phyloP scores from a whole-genome alignment of 2,329 filamentous ascomycete species.

The Lecanicillium sp. region DNA sequence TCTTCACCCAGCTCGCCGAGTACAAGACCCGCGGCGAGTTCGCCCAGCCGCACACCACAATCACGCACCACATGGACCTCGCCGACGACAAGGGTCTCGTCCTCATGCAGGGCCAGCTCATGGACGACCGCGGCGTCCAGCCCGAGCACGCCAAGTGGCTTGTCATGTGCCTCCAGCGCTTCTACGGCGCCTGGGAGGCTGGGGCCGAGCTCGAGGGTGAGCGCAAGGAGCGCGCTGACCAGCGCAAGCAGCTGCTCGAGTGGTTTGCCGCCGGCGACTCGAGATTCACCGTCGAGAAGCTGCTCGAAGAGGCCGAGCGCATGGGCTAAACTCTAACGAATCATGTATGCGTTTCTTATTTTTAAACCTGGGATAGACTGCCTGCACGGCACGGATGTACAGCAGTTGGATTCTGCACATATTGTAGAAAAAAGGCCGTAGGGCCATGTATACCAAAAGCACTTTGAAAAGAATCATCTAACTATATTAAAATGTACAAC shows the following conservation, averaged over 20 bases:
- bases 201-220: constrained; percentile 30
- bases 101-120: constrained; percentile 76
- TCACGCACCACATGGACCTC: constrained; percentile 86
- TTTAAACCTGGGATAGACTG: constrained; percentile 1
- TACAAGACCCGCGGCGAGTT: constrained; percentile 89
- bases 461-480: too few relatives aligned
- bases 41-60: constrained; percentile 84
- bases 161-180: constrained; percentile 87
- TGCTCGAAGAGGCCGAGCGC: constrained; percentile 87
- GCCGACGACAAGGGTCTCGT: constrained; percentile 69
- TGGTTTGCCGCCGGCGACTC: constrained; percentile 76
- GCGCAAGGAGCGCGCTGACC: constrained; percentile 51
- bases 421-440: not conserved
- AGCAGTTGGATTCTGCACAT: constrained; percentile 6
- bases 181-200: constrained; percentile 66
- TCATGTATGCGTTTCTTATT: not conserved
- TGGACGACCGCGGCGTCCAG: constrained; percentile 68
- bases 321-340: constrained; percentile 40
- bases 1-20: constrained; percentile 91
- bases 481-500: too few relatives aligned
- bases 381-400: not conserved
- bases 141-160: constrained; percentile 84
- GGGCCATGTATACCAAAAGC: too few relatives aligned
- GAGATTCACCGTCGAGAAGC: constrained; percentile 73
- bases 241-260: constrained; percentile 66